Evolutionary conservation across 2,329 filamentous ascomycete species (phyloP).

Genomic region (Hypoxylon rubiginosum): DNA sequence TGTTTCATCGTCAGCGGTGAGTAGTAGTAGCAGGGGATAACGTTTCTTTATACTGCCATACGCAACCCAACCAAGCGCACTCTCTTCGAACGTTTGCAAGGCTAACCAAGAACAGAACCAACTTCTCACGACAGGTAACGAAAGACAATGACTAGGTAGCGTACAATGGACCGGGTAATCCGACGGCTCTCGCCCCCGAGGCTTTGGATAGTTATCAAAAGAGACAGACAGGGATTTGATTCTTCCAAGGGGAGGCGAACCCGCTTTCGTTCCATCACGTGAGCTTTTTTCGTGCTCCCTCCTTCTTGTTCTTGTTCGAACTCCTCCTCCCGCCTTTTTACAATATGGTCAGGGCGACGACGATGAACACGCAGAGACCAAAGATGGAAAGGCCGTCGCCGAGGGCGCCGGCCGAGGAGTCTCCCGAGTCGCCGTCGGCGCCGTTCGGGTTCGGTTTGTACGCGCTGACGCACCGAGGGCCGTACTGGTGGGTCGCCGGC

Average conservation of each 20-base stretch:
- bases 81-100: too few species aligned
- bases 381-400: neutral
- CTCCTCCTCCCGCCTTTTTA: neutral
- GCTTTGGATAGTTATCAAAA: neutral
- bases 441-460: constrained; percentile 1
- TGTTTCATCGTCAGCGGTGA: neutral
- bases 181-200: neutral
- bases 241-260: neutral
- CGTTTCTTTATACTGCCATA: neutral
- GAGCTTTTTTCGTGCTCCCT: neutral
- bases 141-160: neutral
- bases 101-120: neutral
- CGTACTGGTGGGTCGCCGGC: neutral
- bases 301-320: neutral
- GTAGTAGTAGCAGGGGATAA: neutral
- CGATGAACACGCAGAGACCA: constrained; percentile 15
- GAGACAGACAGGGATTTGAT: neutral
- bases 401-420: neutral
- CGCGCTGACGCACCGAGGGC: constrained; percentile 19
- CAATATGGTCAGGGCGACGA: neutral
- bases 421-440: neutral
- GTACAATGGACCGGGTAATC: neutral
- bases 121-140: neutral
- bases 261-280: too few species aligned
- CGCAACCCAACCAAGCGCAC: too few species aligned